phyloP scores from a whole-genome alignment of 2,329 filamentous ascomycete species.

The Penicillium griseofulvum region DNA sequence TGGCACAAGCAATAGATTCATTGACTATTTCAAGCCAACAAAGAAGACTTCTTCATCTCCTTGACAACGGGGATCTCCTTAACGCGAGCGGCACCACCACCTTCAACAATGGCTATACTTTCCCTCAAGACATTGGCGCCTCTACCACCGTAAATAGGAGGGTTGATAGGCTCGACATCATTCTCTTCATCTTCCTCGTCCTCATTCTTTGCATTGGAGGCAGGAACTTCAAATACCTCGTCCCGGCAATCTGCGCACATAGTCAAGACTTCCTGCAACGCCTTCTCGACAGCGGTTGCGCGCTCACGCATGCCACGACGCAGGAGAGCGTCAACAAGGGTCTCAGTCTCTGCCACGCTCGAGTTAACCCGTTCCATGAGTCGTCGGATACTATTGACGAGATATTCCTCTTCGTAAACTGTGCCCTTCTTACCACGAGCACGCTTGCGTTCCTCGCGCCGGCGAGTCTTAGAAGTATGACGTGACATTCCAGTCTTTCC shows the following conservation, averaged over 20 bases:
- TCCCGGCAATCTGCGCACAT: slow-evolving; percentile 64
- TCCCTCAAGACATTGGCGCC: slow-evolving; percentile 42
- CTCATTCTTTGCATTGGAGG: slow-evolving; percentile 9
- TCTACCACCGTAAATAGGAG: slow-evolving; percentile 14
- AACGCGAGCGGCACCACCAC: slow-evolving; percentile 32
- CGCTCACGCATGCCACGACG: slow-evolving; percentile 84
- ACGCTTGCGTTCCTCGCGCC: slow-evolving; percentile 90
- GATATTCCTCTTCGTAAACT: slow-evolving; percentile 96
- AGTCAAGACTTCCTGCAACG: slow-evolving; percentile 71
- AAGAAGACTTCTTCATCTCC: slow-evolving; percentile 40
- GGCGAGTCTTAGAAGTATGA: slow-evolving; percentile 81
- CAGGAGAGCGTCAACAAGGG: slow-evolving; percentile 73
- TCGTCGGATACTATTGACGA: slow-evolving; percentile 80
- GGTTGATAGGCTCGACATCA: slow-evolving; percentile 25
- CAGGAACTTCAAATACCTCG: slow-evolving; percentile 63
- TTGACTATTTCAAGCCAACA: slow-evolving; percentile 32
- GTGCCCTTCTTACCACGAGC: slow-evolving; percentile 93
- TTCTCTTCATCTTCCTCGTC: slow-evolving; percentile 23
- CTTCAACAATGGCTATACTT: slow-evolving; percentile 37
- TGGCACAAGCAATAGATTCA: neutral
- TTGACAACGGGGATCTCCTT: slow-evolving; percentile 54
- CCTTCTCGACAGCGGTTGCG: slow-evolving; percentile 70
- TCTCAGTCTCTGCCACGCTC: slow-evolving; percentile 67
- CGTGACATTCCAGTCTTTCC: slow-evolving; percentile 49
- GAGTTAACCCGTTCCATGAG: slow-evolving; percentile 79